A percentile compares a stretch with the other conserved stretches of the same genome.
Conservation (phyloP, 148 eudicot genomes). For the Selenicereus undatus region DNA sequence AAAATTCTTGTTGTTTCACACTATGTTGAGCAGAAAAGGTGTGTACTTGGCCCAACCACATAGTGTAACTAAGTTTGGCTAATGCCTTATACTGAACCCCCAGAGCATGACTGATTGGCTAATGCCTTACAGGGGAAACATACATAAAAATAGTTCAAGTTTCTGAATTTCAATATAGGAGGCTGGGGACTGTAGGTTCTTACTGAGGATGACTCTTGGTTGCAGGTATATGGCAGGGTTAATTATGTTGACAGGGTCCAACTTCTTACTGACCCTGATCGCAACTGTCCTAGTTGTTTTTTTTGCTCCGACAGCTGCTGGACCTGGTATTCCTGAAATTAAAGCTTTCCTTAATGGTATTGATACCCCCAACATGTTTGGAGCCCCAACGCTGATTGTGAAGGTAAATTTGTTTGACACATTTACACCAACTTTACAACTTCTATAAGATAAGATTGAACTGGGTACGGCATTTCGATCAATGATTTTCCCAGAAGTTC, state of each 20-base stretch:
- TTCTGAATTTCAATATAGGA: not conserved
- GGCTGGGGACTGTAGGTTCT: constrained; percentile 4
- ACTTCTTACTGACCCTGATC: constrained; percentile 55
- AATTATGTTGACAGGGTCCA: constrained; percentile 46
- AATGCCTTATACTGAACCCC: too few species aligned
- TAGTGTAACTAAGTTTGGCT: not conserved
- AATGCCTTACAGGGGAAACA: not conserved
- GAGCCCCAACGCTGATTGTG: constrained; percentile 75
- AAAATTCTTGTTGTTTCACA: constrained; percentile 37
- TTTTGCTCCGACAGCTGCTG: constrained; percentile 91
- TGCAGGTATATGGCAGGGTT: constrained; percentile 71
- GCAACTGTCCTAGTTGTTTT: constrained; percentile 64
- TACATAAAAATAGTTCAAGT: not conserved
- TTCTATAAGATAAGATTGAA: not conserved
- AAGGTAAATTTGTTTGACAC: constrained; percentile 46
- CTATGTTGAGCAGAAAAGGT: constrained; percentile 33
- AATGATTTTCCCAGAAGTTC: not conserved
- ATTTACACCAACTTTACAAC: not conserved
- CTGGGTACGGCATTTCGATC: not conserved
- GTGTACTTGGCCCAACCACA: not conserved
- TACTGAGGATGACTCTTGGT: constrained; percentile 13
- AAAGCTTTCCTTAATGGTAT: constrained; percentile 88
- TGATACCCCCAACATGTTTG: constrained; percentile 85
- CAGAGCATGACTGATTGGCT: not conserved
- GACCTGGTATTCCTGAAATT: constrained; percentile 89